Percentiles rank a stretch among this genome's conserved stretches.
Evolutionary conservation across 2,329 filamentous ascomycete species (phyloP).

Genomic region (Pseudonectria foliicola): DNA sequence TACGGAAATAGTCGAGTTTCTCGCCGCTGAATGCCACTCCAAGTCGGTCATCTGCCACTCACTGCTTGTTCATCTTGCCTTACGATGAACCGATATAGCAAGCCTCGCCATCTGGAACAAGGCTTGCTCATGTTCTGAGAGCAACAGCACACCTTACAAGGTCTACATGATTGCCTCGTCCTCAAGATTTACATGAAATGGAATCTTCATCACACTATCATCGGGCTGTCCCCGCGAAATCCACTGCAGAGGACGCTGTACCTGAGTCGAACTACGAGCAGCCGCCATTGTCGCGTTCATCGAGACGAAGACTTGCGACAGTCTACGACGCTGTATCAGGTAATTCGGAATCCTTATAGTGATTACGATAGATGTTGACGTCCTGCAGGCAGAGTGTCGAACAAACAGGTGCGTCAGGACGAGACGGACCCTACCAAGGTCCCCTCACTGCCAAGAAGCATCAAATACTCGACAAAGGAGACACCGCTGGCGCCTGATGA

Average conservation of each 20-base stretch:
- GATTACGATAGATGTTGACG: constrained; percentile 17
- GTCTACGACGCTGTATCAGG: constrained; percentile 70
- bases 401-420: constrained; percentile 14
- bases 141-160: neutral
- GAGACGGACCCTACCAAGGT: constrained; percentile 9
- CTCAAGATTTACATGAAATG: no score
- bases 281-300: constrained; percentile 5
- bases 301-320: constrained; percentile 37
- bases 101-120: no score
- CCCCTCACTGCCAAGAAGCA: constrained; percentile 11
- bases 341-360: constrained; percentile 25
- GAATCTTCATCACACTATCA: no score
- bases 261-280: constrained; percentile 7
- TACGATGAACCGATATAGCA: no score
- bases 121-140: neutral
- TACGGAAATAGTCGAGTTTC: no score
- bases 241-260: constrained; percentile 4
- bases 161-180: no score
- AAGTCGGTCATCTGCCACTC: no score
- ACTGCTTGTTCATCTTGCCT: no score
- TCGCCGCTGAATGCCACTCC: no score
- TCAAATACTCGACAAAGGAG: constrained; percentile 21
- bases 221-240: no score
- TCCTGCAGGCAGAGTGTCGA: constrained; percentile 25
- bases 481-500: constrained; percentile 56